Evolutionary conservation across 768 basidiomycete species (phyloP).

Genomic region (Cubamyces sp.): DNA sequence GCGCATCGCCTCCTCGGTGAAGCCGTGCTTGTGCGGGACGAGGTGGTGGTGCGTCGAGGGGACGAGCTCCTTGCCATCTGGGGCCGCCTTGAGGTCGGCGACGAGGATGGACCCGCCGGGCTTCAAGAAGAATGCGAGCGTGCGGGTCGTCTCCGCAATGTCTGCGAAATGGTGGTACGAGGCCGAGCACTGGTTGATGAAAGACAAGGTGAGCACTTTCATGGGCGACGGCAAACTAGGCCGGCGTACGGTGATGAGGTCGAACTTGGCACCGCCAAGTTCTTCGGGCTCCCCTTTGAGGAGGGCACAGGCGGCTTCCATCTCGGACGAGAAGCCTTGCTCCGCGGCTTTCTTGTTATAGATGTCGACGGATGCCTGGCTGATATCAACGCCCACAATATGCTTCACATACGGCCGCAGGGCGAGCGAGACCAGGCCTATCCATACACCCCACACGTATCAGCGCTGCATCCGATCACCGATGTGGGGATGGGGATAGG

Average conservation of each 20-base stretch:
- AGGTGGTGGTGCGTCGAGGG: constrained; percentile 44
- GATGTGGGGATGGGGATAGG: background rate
- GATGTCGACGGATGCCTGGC: constrained; percentile 66
- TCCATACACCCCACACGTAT: background rate
- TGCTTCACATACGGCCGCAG: constrained; percentile 62
- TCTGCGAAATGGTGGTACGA: constrained; percentile 67
- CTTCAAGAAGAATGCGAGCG: constrained; percentile 60
- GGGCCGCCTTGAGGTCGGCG: constrained; percentile 48
- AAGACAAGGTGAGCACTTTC: background rate
- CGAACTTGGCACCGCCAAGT: constrained; percentile 60
- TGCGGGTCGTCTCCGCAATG: constrained; percentile 52
- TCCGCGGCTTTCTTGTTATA: constrained; percentile 62
- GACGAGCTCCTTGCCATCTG: constrained; percentile 39
- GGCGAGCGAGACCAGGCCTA: constrained; percentile 66
- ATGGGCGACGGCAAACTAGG: background rate
- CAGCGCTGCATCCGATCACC: background rate
- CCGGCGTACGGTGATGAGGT: constrained; percentile 66
- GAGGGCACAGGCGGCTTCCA: constrained; percentile 61
- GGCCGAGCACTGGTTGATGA: constrained; percentile 53
- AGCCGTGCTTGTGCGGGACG: constrained; percentile 59
- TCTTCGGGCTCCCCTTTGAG: constrained; percentile 54
- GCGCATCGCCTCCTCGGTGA: constrained; percentile 52
- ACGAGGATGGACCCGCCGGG: constrained; percentile 65
- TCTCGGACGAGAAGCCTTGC: constrained; percentile 66
- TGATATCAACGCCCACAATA: constrained; percentile 78